Conservation (phyloP, 257 asterid genomes). For the Nicotiana attenuata region DNA sequence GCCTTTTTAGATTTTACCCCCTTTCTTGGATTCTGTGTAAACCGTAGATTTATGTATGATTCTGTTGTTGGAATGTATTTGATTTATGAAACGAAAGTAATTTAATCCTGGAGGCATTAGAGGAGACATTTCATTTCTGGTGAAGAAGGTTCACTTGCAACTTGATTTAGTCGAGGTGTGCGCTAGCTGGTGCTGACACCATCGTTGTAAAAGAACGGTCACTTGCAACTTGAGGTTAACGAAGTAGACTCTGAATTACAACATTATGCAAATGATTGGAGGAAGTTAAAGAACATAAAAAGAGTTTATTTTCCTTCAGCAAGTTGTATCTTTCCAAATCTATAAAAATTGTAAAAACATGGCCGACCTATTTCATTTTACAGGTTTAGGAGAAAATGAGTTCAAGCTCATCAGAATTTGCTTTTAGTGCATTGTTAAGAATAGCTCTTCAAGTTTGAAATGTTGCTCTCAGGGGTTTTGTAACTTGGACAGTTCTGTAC, state of each 20-base stretch:
- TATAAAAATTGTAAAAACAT: background rate
- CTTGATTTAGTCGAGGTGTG: no score
- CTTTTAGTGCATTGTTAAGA: background rate
- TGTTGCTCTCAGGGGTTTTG: background rate
- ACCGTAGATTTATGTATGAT: background rate
- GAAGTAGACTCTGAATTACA: background rate
- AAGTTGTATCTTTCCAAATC: background rate
- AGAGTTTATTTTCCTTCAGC: background rate
- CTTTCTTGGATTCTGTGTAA: background rate
- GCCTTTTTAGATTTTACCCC: background rate
- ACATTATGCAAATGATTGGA: background rate
- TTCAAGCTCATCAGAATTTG: background rate
- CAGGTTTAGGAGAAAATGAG: background rate
- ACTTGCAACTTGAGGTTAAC: background rate
- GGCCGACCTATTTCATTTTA: background rate
- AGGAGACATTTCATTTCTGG: background rate
- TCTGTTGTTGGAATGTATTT: background rate
- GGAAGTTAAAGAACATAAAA: background rate
- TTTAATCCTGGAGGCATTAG: background rate
- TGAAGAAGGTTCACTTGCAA: background rate
- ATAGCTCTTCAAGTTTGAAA: background rate
- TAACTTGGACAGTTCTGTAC: background rate
- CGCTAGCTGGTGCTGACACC: no score
- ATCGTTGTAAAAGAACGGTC: no score
- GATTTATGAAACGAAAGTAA: background rate